Conservation (phyloP, 495 filamentous ascomycete genomes). For the Polyplosphaeria fusca region DNA sequence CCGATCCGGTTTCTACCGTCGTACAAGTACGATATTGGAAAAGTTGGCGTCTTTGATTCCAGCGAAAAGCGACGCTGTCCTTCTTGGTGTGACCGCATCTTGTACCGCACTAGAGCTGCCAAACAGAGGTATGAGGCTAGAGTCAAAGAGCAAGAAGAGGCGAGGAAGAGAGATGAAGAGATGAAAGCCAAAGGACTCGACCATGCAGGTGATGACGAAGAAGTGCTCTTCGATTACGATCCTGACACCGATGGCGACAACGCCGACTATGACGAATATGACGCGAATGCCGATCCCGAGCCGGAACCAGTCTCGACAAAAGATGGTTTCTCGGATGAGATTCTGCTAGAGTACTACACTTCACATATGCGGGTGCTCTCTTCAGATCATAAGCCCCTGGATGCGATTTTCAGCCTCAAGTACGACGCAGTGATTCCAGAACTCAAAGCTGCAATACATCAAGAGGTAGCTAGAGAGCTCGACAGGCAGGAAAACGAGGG, state of each 20-base stretch:
- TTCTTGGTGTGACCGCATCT: conserved; percentile 97
- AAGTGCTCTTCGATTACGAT: conserved; percentile 86
- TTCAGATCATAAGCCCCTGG: conserved; percentile 93
- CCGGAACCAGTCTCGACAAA: conserved; percentile 49
- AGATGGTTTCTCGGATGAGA: conserved; percentile 58
- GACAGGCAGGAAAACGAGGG: conserved; percentile 93
- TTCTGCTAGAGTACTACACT: conserved; percentile 72
- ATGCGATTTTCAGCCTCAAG: conserved; percentile 71
- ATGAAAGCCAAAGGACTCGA: conserved; percentile 79
- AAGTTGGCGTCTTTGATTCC: conserved; percentile 85
- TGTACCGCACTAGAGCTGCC: conserved; percentile 74
- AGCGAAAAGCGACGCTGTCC: conserved; percentile 90
- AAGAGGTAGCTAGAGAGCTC: conserved; percentile 81
- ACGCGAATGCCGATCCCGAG: conserved; percentile 57
- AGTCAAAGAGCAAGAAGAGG: conserved; percentile 60
- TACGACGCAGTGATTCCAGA: conserved; percentile 83
- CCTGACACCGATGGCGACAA: conserved; percentile 66
- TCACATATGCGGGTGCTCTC: conserved; percentile 86
- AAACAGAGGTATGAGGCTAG: conserved; percentile 67
- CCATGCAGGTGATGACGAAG: conserved; percentile 67
- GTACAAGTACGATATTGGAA: conserved; percentile 98
- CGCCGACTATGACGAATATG: conserved; percentile 47
- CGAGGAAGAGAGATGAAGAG: conserved; percentile 72
- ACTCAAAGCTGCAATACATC: conserved; percentile 75
- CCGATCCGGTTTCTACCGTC: conserved; percentile 85